These are phyloP conservation scores for Silene uniflora DNA, from an alignment of 148 eudicot species.

Conservation along the genomic window DNA sequence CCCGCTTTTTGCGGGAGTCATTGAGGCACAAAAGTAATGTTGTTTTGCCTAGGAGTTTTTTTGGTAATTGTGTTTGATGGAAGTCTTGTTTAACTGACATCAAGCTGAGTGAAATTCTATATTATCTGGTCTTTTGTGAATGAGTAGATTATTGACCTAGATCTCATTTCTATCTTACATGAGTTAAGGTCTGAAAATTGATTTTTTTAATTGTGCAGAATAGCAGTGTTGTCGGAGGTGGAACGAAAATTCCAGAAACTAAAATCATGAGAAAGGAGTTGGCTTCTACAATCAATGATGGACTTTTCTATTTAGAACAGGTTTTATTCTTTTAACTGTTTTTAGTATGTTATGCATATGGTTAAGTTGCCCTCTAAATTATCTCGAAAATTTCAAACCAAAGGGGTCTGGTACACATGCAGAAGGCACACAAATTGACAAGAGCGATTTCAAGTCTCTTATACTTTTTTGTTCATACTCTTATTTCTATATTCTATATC, in stretches of 20 bases:
- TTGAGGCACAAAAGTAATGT: too few relatives aligned
- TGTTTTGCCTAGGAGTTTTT: too few relatives aligned
- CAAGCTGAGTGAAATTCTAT: not conserved
- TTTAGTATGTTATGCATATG: too few relatives aligned
- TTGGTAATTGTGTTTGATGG: not conserved
- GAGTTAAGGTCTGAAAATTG: constrained; percentile 10
- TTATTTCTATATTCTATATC: too few relatives aligned
- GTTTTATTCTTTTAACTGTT: constrained; percentile 25
- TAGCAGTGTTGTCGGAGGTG: constrained; percentile 35
- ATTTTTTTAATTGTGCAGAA: constrained; percentile 43
- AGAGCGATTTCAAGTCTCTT: too few relatives aligned
- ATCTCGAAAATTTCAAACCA: too few relatives aligned
- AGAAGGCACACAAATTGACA: too few relatives aligned
- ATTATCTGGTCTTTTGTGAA: not conserved
- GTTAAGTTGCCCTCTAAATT: too few relatives aligned
- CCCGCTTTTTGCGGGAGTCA: too few relatives aligned
- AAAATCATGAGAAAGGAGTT: constrained; percentile 65
- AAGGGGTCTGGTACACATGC: too few relatives aligned
- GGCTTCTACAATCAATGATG: constrained; percentile 85
- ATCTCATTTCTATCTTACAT: not conserved
- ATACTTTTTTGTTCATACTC: too few relatives aligned
- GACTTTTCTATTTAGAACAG: constrained; percentile 94
- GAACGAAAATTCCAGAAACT: constrained; percentile 37
- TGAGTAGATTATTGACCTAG: not conserved
- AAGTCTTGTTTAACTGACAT: constrained; percentile 1